These are phyloP conservation scores for Noccaea caerulescens DNA, from an alignment of 345 rosid genomes.

Conservation along the genomic window DNA sequence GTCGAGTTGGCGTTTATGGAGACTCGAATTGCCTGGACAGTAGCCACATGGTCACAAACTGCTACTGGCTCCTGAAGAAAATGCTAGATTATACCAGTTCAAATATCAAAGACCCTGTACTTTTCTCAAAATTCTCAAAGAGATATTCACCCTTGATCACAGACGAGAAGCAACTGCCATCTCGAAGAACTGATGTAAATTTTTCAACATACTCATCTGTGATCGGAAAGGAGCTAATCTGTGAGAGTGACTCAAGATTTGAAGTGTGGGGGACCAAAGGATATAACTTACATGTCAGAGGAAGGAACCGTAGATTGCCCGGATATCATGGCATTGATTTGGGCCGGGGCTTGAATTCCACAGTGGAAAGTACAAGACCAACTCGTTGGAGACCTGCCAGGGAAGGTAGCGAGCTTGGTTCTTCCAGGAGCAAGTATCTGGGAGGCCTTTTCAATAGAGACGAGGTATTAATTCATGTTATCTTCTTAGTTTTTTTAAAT, in stretches of 20 bases:
- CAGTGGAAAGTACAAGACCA: conserved; percentile 46
- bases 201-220: conserved; percentile 83
- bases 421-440: conserved; percentile 58
- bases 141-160: conserved; percentile 54
- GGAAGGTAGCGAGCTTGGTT: conserved; percentile 46
- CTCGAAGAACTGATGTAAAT: conserved; percentile 90
- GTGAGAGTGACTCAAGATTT: conserved; percentile 79
- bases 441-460: conserved; percentile 62
- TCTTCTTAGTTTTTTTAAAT: not conserved
- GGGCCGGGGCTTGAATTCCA: conserved; percentile 61
- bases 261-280: conserved; percentile 98
- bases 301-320: conserved; percentile 73
- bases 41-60: conserved; percentile 98
- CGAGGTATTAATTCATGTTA: conserved; percentile 56
- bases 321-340: conserved; percentile 68
- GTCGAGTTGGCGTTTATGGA: conserved; percentile 86
- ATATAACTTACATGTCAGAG: conserved; percentile 66
- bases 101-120: conserved; percentile 71
- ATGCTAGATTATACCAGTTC: conserved; percentile 78
- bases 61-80: conserved; percentile 90
- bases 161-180: conserved; percentile 76
- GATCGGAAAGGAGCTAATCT: conserved; percentile 71
- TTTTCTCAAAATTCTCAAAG: conserved; percentile 64
- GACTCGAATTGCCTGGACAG: conserved; percentile 97
- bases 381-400: conserved; percentile 46